A percentile compares a stretch with the other conserved stretches of the same genome.
phyloP scores from a whole-genome alignment of 2,329 filamentous ascomycete genomes.

The Ophiostoma pallidulum region DNA sequence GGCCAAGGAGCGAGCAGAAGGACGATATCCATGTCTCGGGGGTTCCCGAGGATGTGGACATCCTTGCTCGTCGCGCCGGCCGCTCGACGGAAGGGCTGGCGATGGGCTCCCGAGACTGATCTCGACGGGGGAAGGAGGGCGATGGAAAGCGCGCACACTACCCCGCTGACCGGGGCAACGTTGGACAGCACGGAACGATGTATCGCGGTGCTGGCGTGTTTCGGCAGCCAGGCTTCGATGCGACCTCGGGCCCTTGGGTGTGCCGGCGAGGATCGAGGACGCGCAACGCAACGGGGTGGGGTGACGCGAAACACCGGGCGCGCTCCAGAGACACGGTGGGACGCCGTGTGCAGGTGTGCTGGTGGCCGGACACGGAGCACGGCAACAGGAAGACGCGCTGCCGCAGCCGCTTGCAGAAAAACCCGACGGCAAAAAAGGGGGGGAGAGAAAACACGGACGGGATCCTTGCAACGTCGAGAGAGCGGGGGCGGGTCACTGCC shows the following conservation, averaged over 20 bases:
- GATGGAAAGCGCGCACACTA: no score
- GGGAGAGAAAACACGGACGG: neutral
- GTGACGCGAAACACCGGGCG: neutral
- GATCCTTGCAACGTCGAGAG: neutral
- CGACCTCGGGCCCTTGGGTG: neutral
- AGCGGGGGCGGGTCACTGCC: neutral
- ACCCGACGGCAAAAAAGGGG: neutral
- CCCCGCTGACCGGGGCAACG: no score
- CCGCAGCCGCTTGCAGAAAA: neutral
- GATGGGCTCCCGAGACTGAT: no score
- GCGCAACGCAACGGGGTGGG: no score
- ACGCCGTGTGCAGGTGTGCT: neutral
- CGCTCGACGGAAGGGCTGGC: neutral
- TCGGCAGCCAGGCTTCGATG: no score
- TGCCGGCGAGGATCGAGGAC: no score
- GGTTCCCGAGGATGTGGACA: constrained; percentile 52
- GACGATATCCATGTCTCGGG: constrained; percentile 96
- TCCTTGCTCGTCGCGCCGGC: constrained; percentile 22
- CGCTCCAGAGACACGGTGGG: neutral
- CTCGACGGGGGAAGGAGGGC: no score
- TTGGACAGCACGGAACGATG: neutral
- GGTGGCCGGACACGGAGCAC: neutral
- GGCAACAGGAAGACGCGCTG: neutral
- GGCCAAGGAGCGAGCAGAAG: constrained; percentile 88
- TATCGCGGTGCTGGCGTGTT: no score